Conservation (phyloP, 2,329 filamentous ascomycete species). For the Cryoendolithus antarcticus region DNA sequence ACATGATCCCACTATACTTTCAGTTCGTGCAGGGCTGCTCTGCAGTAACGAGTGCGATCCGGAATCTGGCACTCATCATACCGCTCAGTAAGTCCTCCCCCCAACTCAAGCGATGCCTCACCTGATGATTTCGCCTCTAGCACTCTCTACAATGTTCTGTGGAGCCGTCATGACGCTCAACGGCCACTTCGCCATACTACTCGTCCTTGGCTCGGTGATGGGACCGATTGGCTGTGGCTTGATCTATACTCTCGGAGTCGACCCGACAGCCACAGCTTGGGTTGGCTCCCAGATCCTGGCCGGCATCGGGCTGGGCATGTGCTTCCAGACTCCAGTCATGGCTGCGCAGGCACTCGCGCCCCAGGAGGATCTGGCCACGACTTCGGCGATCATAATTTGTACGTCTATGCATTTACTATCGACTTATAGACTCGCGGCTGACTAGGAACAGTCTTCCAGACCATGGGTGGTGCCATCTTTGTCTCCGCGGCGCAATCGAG, state of each 20-base stretch:
- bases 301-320: constrained; percentile 32
- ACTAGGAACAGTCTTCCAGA: constrained; percentile 27
- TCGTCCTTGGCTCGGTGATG: neutral
- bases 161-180: neutral
- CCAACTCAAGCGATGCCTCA: constrained; percentile 17
- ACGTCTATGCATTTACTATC: too few species aligned
- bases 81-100: constrained; percentile 21
- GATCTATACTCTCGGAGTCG: constrained; percentile 27
- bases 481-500: constrained; percentile 28
- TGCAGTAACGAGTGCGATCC: constrained; percentile 39
- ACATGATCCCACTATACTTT: constrained; percentile 74
- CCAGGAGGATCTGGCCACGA: constrained; percentile 26
- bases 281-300: constrained; percentile 36
- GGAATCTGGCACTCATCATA: constrained; percentile 34
- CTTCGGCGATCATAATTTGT: constrained; percentile 27
- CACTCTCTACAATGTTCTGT: constrained; percentile 12
- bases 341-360: constrained; percentile 26
- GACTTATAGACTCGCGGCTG: neutral
- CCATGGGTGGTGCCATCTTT: constrained; percentile 31
- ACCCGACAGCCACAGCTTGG: constrained; percentile 28
- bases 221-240: constrained; percentile 26
- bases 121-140: constrained; percentile 20
- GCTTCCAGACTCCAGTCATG: constrained; percentile 29
- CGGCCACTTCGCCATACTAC: neutral
- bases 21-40: constrained; percentile 62